These are phyloP conservation scores for Colletotrichum karsti DNA, from an alignment of 2,329 filamentous ascomycete species.

Conservation along the genomic window DNA sequence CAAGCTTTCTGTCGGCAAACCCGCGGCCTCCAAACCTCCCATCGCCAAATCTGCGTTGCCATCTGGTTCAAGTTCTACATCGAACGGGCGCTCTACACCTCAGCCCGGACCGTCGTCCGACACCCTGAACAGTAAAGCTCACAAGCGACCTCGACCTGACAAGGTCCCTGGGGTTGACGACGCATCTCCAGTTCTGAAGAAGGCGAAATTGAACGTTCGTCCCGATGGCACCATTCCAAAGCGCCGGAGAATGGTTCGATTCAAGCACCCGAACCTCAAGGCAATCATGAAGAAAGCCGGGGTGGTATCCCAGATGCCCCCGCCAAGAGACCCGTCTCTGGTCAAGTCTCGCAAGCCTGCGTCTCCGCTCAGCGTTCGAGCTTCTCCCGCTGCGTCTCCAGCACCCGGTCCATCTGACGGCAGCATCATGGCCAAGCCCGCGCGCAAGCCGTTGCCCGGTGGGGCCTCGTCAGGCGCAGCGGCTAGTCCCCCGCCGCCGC, in stretches of 20 bases:
- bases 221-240: constrained; percentile 31
- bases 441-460: constrained; percentile 42
- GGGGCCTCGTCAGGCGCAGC: constrained; percentile 4
- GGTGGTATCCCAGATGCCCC: constrained; percentile 4
- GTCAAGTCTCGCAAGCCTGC: constrained; percentile 20
- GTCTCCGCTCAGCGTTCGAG: constrained; percentile 15
- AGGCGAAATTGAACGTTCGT: constrained; percentile 43
- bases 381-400: constrained; percentile 37
- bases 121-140: constrained; percentile 31
- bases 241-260: constrained; percentile 46
- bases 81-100: constrained; percentile 16
- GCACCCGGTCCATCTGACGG: constrained; percentile 33
- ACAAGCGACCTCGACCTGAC: constrained; percentile 47
- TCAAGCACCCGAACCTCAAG: constrained; percentile 44
- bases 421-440: constrained; percentile 43
- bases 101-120: constrained; percentile 15
- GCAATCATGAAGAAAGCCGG: constrained; percentile 40
- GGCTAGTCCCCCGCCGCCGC: constrained; percentile 10
- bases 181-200: constrained; percentile 45
- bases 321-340: constrained; percentile 14
- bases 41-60: not conserved
- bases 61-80: not conserved
- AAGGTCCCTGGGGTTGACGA: constrained; percentile 44
- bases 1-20: constrained; percentile 9
- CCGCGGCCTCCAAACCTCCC: not conserved